phyloP scores from a whole-genome alignment of 441 rosid genomes.

The Adansonia grandidieri region DNA sequence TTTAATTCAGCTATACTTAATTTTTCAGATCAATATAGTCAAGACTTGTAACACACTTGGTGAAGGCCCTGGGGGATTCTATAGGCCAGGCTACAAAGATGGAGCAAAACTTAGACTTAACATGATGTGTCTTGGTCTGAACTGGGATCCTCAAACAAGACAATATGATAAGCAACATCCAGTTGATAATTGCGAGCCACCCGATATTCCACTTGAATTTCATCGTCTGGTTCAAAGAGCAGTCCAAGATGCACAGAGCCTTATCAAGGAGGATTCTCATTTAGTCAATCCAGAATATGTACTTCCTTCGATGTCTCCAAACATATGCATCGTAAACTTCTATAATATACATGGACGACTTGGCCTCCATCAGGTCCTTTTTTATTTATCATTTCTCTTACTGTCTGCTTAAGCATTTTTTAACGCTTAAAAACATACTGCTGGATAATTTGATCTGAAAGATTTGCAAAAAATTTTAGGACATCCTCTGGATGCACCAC shows the following conservation, averaged over 20 bases:
- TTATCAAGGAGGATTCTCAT: constrained; percentile 25
- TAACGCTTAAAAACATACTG: neutral
- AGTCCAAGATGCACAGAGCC: constrained; percentile 37
- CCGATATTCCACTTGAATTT: constrained; percentile 40
- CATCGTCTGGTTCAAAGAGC: constrained; percentile 39
- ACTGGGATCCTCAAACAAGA: constrained; percentile 47
- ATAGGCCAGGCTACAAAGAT: constrained; percentile 43
- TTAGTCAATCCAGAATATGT: constrained; percentile 28
- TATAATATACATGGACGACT: constrained; percentile 43
- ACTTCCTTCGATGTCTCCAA: constrained; percentile 51
- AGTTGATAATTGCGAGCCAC: constrained; percentile 30
- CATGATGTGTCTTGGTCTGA: constrained; percentile 54
- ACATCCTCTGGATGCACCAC: neutral
- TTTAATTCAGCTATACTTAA: neutral
- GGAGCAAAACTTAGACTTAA: constrained; percentile 46
- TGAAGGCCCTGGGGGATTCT: constrained; percentile 41
- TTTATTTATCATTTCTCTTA: neutral
- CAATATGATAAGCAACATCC: constrained; percentile 30
- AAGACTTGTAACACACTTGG: constrained; percentile 45
- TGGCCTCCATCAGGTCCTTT: constrained; percentile 53
- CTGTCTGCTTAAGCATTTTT: neutral
- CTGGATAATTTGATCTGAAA: neutral
- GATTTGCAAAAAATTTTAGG: neutral
- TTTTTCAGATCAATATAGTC: constrained; percentile 43
- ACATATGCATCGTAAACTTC: constrained; percentile 52